phyloP scores from a whole-genome alignment of 2,329 filamentous ascomycete species.

The Lachnellula subtilissima region DNA sequence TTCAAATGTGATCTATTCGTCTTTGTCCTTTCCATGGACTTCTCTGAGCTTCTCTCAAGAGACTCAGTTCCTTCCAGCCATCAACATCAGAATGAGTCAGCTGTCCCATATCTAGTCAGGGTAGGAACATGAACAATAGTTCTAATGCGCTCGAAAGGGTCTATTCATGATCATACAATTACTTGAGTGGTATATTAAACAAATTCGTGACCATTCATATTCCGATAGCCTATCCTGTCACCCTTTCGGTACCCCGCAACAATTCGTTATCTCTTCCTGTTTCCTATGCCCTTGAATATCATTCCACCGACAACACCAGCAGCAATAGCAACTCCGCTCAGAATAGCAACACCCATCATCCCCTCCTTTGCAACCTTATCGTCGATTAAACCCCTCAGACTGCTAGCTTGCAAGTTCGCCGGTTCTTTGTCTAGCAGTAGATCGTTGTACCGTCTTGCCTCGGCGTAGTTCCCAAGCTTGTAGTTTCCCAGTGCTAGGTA shows the following conservation, averaged over 20 bases:
- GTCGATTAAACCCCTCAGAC: conserved; percentile 83
- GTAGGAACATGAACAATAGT: background rate
- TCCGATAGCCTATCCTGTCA: conserved; percentile 1
- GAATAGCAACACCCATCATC: conserved; percentile 87
- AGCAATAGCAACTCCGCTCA: conserved; percentile 86
- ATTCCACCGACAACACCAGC: conserved; percentile 91
- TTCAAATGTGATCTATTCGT: background rate
- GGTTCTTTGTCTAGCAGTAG: conserved; percentile 86
- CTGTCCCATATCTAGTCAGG: too few species aligned
- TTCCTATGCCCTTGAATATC: conserved; percentile 69
- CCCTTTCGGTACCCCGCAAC: conserved; percentile 3
- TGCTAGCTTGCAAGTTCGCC: conserved; percentile 82
- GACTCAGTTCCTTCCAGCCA: background rate
- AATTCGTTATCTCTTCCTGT: conserved; percentile 36
- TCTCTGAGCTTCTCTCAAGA: conserved; percentile 1
- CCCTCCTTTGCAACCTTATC: conserved; percentile 96
- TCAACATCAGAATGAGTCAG: too few species aligned
- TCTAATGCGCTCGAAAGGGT: background rate
- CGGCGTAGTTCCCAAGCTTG: conserved; percentile 96
- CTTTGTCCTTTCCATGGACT: background rate
- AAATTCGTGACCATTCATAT: conserved; percentile 10
- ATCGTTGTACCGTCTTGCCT: conserved; percentile 92
- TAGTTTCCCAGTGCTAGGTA: conserved; percentile 97
- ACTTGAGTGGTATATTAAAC: conserved; percentile 19
- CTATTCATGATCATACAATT: conserved; percentile 3